Conservation (phyloP, 306 rosid genomes). For the Malus asiatica region DNA sequence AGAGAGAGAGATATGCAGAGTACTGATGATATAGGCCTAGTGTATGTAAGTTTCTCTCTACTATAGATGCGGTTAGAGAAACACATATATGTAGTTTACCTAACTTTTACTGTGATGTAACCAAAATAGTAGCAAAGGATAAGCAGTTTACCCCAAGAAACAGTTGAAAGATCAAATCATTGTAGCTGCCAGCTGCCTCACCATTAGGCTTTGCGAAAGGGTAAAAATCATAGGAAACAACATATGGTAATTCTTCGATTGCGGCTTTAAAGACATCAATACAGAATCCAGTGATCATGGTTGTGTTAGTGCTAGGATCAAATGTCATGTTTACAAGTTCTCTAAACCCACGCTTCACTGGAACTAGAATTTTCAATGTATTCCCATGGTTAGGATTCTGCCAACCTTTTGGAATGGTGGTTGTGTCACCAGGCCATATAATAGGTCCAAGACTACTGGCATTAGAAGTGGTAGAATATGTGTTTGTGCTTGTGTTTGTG, state of each 20-base stretch:
- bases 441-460: constrained; percentile 2
- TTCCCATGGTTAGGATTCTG: constrained; percentile 15
- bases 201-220: not conserved
- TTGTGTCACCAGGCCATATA: constrained; percentile 37
- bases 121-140: not conserved
- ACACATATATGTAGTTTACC: too few relatives aligned
- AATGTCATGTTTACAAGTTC: constrained; percentile 23
- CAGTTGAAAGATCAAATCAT: constrained; percentile 24
- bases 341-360: constrained; percentile 22
- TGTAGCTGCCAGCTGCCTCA: constrained; percentile 4
- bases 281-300: constrained; percentile 34
- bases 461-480: not conserved
- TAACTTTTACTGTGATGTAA: too few relatives aligned
- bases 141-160: constrained; percentile 29
- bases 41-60: too few relatives aligned
- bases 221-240: constrained; percentile 10
- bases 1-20: too few relatives aligned
- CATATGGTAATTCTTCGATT: constrained; percentile 17
- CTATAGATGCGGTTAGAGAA: too few relatives aligned
- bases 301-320: constrained; percentile 10
- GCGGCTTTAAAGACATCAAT: constrained; percentile 43
- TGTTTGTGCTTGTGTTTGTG: not conserved
- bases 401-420: constrained; percentile 33
- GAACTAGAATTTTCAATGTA: constrained; percentile 37
- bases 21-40: too few relatives aligned